Percentiles rank a stretch among this genome's conserved stretches.
Conservation (phyloP, 352 stramenopile genomes). For the Pythium rhizo-oryzae region DNA sequence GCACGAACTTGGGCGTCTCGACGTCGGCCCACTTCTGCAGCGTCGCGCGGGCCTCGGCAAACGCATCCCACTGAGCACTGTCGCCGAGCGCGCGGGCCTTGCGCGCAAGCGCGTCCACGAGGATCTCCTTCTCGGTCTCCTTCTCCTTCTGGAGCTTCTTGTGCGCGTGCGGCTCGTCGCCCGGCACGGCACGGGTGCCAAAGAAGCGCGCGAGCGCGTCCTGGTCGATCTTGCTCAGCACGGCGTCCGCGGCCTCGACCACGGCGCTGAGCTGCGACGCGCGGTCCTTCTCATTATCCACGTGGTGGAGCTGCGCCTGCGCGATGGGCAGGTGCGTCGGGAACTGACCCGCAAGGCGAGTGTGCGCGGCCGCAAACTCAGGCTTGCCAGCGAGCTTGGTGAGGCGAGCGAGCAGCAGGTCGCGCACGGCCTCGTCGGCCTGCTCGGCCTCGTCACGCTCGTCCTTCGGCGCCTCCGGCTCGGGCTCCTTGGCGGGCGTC, state of each 20-base stretch:
- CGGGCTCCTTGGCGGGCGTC: conserved; percentile 57
- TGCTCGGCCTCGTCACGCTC: conserved; percentile 67
- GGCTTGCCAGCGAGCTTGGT: conserved; percentile 73
- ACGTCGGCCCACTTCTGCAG: conserved; percentile 84
- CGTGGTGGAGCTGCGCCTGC: conserved; percentile 75
- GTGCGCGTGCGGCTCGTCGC: conserved; percentile 47
- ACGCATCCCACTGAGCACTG: conserved; percentile 53
- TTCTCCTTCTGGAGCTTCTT: conserved; percentile 83
- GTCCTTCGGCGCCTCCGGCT: conserved; percentile 69
- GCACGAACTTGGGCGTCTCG: conserved; percentile 52
- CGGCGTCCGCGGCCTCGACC: conserved; percentile 52
- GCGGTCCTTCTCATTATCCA: conserved; percentile 62
- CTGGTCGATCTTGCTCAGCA: conserved; percentile 63
- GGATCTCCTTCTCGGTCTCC: conserved; percentile 66
- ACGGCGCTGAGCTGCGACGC: conserved; percentile 49
- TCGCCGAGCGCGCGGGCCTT: conserved; percentile 77
- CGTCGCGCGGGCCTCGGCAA: conserved; percentile 45
- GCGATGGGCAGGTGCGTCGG: conserved; percentile 60
- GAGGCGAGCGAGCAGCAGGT: conserved; percentile 66
- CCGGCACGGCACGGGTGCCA: conserved; percentile 58
- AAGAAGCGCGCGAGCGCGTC: conserved; percentile 77
- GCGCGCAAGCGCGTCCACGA: conserved; percentile 67
- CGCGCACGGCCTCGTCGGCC: conserved; percentile 72
- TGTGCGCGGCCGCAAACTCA: conserved; percentile 56
- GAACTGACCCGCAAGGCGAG: conserved; percentile 55